These are phyloP conservation scores for Alternaria consortialis DNA, from an alignment of 2,329 filamentous ascomycete genomes.

Conservation along the genomic window DNA sequence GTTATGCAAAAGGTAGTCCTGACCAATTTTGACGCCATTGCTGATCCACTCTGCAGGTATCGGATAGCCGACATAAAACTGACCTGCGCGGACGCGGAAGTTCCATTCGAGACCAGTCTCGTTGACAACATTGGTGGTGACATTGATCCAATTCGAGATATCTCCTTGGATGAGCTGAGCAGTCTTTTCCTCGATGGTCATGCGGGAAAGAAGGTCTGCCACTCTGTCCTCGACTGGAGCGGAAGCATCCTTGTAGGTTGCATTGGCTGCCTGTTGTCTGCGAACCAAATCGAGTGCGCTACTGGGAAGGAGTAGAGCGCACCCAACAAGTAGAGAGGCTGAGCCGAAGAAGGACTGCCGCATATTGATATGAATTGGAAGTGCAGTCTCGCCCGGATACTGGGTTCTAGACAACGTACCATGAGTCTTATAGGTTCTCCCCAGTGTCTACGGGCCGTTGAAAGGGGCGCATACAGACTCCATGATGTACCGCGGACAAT, in stretches of 20 bases:
- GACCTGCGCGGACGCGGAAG: constrained; percentile 71
- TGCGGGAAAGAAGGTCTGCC: constrained; percentile 72
- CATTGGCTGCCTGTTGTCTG: constrained; percentile 40
- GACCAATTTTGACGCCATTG: constrained; percentile 69
- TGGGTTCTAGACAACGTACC: constrained; percentile 8
- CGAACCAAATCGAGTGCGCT: constrained; percentile 39
- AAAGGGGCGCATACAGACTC: background rate
- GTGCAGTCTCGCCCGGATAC: constrained; percentile 2
- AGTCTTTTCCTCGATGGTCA: constrained; percentile 79
- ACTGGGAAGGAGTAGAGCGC: constrained; percentile 21
- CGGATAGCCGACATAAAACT: constrained; percentile 76
- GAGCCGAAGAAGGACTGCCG: constrained; percentile 1
- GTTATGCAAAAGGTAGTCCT: constrained; percentile 74
- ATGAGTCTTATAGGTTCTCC: constrained; percentile 22
- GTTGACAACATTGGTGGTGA: constrained; percentile 73
- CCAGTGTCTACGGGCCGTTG: constrained; percentile 12
- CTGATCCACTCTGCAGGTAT: constrained; percentile 70
- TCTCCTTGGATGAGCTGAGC: constrained; percentile 72
- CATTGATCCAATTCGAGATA: constrained; percentile 76
- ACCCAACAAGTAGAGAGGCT: constrained; percentile 28
- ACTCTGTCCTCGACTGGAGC: constrained; percentile 71
- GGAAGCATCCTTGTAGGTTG: constrained; percentile 69
- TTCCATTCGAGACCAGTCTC: constrained; percentile 71
- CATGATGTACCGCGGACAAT: constrained; percentile 22
- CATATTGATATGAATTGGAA: background rate